Percentiles rank a stretch among this genome's conserved stretches.
Evolutionary conservation across 371 early-diverging fungal species (phyloP).

Genomic region (Syncephalastrum sp.): DNA sequence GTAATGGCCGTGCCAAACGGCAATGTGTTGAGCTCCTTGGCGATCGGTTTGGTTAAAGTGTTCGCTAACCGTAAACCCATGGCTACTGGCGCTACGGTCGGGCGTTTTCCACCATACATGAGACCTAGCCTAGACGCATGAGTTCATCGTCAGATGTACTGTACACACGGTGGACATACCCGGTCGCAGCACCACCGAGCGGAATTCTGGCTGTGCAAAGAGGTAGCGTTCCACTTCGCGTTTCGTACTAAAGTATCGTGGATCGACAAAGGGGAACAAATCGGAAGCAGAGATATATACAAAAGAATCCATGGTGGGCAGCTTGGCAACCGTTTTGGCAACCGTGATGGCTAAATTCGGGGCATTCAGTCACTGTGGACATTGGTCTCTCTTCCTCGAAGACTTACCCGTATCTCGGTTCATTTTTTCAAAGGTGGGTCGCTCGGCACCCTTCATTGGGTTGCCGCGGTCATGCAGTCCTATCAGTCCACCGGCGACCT

Average conservation of each 20-base stretch:
- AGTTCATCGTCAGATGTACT: background rate
- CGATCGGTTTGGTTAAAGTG: slow-evolving; percentile 42
- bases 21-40: slow-evolving; percentile 45
- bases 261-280: slow-evolving; percentile 65
- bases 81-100: slow-evolving; percentile 61
- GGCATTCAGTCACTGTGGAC: background rate
- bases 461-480: slow-evolving; percentile 47
- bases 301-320: slow-evolving; percentile 55
- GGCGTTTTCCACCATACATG: slow-evolving; percentile 61
- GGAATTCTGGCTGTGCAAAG: slow-evolving; percentile 49
- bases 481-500: slow-evolving; percentile 20
- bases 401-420: slow-evolving; percentile 72
- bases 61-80: slow-evolving; percentile 52
- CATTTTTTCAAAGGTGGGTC: slow-evolving; percentile 58
- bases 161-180: slow-evolving; percentile 25
- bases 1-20: slow-evolving; percentile 60
- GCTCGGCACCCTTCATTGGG: slow-evolving; percentile 31
- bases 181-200: slow-evolving; percentile 68
- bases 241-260: slow-evolving; percentile 75
- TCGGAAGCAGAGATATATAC: slow-evolving; percentile 73
- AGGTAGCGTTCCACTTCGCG: slow-evolving; percentile 68
- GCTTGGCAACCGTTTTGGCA: slow-evolving; percentile 49
- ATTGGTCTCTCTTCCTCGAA: background rate
- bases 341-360: slow-evolving; percentile 43
- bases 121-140: slow-evolving; percentile 34